These are phyloP conservation scores for Pseudocercospora musae DNA, from an alignment of 2,329 filamentous ascomycete genomes.

Conservation along the genomic window DNA sequence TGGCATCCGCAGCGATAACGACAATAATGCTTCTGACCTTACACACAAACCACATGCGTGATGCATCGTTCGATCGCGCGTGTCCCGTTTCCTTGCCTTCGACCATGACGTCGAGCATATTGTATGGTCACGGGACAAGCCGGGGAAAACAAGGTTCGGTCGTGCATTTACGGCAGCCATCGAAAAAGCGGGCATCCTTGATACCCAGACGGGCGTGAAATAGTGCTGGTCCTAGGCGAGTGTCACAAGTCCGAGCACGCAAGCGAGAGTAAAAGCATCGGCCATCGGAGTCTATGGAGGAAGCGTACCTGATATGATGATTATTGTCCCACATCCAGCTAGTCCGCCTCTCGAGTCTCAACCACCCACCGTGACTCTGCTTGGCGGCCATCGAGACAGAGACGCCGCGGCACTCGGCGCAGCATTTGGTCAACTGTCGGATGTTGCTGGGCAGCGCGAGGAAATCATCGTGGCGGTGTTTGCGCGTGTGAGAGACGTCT, in stretches of 20 bases:
- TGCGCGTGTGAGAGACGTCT: not conserved
- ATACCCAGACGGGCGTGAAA: not conserved
- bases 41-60: not conserved
- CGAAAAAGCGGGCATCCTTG: not conserved
- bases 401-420: not conserved
- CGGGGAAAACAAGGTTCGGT: not conserved
- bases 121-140: too few relatives aligned
- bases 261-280: not conserved
- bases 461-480: not conserved
- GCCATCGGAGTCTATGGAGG: not conserved
- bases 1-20: too few relatives aligned
- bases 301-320: too few relatives aligned
- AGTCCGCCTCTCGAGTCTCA: not conserved
- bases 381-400: not conserved
- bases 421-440: not conserved
- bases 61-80: not conserved
- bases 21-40: not conserved
- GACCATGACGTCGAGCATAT: not conserved
- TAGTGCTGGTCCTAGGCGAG: not conserved
- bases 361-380: not conserved
- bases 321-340: too few relatives aligned
- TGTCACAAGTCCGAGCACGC: not conserved
- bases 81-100: not conserved
- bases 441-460: not conserved
- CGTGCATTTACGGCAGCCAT: not conserved